Base-by-base conservation (phyloP, 495 filamentous ascomycete species). In the Oleoguttula mirabilis region DNA sequence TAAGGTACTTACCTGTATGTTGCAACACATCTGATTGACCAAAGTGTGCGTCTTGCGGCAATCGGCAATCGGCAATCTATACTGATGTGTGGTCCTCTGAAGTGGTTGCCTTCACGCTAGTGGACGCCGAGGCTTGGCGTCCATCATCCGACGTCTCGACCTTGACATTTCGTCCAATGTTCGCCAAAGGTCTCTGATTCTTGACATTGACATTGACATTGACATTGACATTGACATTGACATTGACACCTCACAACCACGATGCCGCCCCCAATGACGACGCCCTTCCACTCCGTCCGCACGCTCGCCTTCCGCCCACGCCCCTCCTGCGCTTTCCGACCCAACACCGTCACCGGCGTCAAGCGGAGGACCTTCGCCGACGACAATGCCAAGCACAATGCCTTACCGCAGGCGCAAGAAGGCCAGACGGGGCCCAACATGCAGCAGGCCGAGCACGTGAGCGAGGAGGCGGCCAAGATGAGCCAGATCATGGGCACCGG, bases 401-500 rank as follows among this genome's bases (percentile, higher is more conserved):
- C 17, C 15, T 1, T 59, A 14, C 57, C 62, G 3, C 53, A 66
- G 43, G 47, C 57, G 20, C 54, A 59, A 54, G 21, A 57, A 66
- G 38, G 60, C 61, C 36, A 61, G 57, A 32, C 30, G 6, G 67
- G 67, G 21, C 66, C 76, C 5, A 73, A 68, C 28, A 66, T 69
- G 55, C 69, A 75, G 35, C 63, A 61, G n/a, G 56, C 76, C 38
- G 73, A 70, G 24, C 66, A 73, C 60, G 72, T 79, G 21, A 78
- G 70, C 47, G 73, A 82, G 56, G 77, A 82, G 50, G 79, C 78
- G 16, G 70, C 71, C 31, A 67, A 70, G 45, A 66, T 70, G 23
- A 27, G 8, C 30, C 65, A 70, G 43, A 66, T 71, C 21, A 76
- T 66, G 47, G 67, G 78, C 27, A 65, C 65, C 42, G 55, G 10